Conservation (phyloP, 2,329 filamentous ascomycete genomes). For the Penicillium sp. region DNA sequence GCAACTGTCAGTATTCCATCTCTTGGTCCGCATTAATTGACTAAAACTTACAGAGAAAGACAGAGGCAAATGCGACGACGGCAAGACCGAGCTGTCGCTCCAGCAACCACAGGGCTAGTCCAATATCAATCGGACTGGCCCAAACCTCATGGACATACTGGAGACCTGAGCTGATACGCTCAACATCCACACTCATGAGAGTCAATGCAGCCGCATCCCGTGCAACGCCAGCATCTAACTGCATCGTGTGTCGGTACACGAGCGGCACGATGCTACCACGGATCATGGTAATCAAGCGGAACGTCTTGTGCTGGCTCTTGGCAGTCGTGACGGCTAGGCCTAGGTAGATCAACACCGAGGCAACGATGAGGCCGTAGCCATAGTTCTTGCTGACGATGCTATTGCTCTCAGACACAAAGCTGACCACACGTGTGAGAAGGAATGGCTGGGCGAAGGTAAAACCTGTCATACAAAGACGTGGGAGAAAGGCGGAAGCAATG, state of each 20-base stretch:
- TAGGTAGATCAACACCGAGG: conserved; percentile 44
- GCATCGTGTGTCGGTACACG: conserved; percentile 37
- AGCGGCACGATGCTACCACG: conserved; percentile 11
- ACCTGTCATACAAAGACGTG: neutral
- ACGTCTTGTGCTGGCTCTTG: conserved; percentile 9
- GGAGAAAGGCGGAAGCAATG: neutral
- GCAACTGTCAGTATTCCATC: too few species aligned
- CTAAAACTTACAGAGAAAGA: too few species aligned
- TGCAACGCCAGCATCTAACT: conserved; percentile 12
- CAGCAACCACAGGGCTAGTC: conserved; percentile 17
- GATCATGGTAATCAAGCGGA: conserved; percentile 10
- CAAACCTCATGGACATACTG: conserved; percentile 31
- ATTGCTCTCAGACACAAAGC: neutral
- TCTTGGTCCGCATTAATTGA: too few species aligned
- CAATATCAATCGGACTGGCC: conserved; percentile 19
- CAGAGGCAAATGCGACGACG: neutral
- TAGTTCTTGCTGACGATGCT: neutral
- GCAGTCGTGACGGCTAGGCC: conserved; percentile 43
- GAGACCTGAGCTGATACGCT: conserved; percentile 28
- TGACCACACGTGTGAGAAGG: neutral
- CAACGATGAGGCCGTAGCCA: conserved; percentile 46
- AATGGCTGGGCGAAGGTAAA: neutral
- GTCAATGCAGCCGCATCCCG: conserved; percentile 30
- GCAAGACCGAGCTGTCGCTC: conserved; percentile 25
- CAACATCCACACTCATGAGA: conserved; percentile 38